Conservation (phyloP, 192 early-diverging fungal genomes). For the Umbelopsis vinacea region DNA sequence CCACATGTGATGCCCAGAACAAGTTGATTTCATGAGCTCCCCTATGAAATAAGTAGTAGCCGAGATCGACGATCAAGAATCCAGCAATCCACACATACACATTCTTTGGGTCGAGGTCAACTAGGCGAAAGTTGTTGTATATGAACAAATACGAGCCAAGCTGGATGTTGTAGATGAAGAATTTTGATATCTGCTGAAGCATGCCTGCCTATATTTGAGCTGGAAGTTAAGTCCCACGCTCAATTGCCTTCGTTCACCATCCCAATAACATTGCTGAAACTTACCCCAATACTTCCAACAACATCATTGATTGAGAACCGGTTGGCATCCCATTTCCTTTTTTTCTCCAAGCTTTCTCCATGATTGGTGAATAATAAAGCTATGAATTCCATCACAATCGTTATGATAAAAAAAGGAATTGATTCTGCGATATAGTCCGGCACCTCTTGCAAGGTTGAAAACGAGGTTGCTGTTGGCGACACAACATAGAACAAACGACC, state of each 20-base stretch:
- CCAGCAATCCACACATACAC: conserved; percentile 55
- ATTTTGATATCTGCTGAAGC: conserved; percentile 54
- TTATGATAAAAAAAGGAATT: conserved; percentile 54
- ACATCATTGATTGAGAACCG: conserved; percentile 59
- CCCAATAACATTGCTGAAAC: not conserved
- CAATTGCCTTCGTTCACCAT: too few species aligned
- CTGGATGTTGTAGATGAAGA: conserved; percentile 51
- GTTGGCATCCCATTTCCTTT: conserved; percentile 42
- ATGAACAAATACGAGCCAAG: conserved; percentile 55
- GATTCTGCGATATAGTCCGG: conserved; percentile 59
- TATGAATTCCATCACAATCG: conserved; percentile 46
- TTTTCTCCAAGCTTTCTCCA: conserved; percentile 34
- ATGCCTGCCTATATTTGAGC: conserved; percentile 43
- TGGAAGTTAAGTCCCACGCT: too few species aligned
- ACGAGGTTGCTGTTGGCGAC: conserved; percentile 45
- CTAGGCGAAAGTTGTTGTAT: conserved; percentile 52
- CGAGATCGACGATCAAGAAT: conserved; percentile 57
- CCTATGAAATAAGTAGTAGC: conserved; percentile 56
- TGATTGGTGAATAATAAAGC: conserved; percentile 36
- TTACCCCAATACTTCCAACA: conserved; percentile 48
- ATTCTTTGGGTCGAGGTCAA: conserved; percentile 46
- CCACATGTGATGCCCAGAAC: conserved; percentile 61
- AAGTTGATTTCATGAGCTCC: conserved; percentile 64
- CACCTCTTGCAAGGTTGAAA: conserved; percentile 44
- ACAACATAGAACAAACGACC: conserved; percentile 63